These are phyloP conservation scores for Trametes polyzona DNA, from an alignment of 1,284 basidiomycete species.

Conservation along the genomic window DNA sequence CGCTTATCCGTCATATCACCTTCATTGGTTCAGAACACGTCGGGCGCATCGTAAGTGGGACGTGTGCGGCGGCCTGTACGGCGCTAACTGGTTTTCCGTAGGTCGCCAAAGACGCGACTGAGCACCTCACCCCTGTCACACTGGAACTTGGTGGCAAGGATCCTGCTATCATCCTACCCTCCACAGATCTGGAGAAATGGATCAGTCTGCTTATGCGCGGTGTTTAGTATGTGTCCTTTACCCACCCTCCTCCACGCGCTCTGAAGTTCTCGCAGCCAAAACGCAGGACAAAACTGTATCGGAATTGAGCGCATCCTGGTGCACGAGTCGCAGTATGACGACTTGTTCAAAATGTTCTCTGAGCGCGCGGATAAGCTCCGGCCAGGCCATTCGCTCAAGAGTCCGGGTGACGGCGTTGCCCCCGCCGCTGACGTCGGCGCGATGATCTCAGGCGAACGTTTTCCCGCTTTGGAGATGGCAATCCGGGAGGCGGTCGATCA, in stretches of 20 bases:
- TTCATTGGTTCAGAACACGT: constrained; percentile 95
- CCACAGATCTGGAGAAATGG: constrained; percentile 73
- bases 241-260: background rate
- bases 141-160: constrained; percentile 92
- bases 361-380: constrained; percentile 71
- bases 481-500: constrained; percentile 72
- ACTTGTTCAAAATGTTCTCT: constrained; percentile 68
- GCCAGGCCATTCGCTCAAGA: constrained; percentile 69
- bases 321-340: constrained; percentile 73
- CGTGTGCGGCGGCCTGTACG: background rate
- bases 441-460: constrained; percentile 70
- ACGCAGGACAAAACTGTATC: constrained; percentile 95
- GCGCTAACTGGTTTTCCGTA: constrained; percentile 33
- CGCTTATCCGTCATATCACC: constrained; percentile 79
- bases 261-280: constrained; percentile 61
- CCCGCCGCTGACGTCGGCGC: constrained; percentile 76
- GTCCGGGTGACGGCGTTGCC: constrained; percentile 66
- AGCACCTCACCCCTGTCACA: constrained; percentile 86
- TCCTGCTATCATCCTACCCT: constrained; percentile 76
- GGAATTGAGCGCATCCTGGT: constrained; percentile 94
- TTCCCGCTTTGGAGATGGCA: constrained; percentile 73
- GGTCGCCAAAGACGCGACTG: constrained; percentile 84
- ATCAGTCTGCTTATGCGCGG: constrained; percentile 83
- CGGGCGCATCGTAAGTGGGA: constrained; percentile 75
- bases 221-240: constrained; percentile 61